These are phyloP conservation scores for Camellia japonica DNA, from an alignment of 148 eudicot species.

Conservation along the genomic window DNA sequence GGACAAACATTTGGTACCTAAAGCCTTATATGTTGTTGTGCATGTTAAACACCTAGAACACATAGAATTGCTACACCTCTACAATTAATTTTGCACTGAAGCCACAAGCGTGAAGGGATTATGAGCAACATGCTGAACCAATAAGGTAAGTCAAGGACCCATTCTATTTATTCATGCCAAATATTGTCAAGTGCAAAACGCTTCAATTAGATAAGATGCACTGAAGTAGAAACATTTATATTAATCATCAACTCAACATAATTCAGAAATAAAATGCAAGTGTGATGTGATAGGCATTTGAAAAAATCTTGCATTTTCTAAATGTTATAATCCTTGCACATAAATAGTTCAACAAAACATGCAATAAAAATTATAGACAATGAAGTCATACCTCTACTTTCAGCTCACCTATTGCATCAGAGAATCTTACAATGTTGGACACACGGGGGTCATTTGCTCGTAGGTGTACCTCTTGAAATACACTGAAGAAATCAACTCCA, in stretches of 20 bases:
- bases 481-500: constrained; percentile 84
- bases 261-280: not conserved
- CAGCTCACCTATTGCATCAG: constrained; percentile 84
- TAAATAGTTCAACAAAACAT: not conserved
- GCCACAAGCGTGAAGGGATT: not conserved
- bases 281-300: constrained; percentile 8
- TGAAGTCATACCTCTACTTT: constrained; percentile 81
- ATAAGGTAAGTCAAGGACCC: not conserved
- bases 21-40: too few relatives aligned
- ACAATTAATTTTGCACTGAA: not conserved
- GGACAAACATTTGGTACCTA: too few relatives aligned
- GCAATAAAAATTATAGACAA: not conserved
- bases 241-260: not conserved
- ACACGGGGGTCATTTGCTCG: constrained; percentile 82
- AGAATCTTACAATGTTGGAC: constrained; percentile 88
- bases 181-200: not conserved
- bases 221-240: not conserved
- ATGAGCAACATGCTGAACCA: not conserved
- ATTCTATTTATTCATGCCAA: not conserved
- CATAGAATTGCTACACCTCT: not conserved
- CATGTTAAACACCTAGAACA: not conserved
- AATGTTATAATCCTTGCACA: not conserved
- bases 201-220: not conserved
- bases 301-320: not conserved
- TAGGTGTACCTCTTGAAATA: constrained; percentile 89